A percentile compares a stretch with the other conserved stretches of the same genome.
phyloP scores from a whole-genome alignment of 441 rosid genomes.

The Metrosideros polymorpha region DNA sequence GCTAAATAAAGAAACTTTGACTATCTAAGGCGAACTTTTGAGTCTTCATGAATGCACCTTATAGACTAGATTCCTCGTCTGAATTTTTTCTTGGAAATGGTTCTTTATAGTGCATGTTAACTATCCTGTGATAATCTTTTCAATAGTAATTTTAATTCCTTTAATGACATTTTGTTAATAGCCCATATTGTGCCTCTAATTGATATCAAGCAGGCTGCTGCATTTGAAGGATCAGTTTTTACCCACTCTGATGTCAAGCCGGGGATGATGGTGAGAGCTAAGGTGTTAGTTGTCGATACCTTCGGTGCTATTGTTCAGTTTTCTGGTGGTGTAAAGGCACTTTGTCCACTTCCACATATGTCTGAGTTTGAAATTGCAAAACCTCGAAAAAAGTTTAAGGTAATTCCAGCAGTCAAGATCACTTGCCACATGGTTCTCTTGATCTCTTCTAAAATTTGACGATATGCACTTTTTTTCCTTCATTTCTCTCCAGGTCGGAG shows the following conservation, averaged over 20 bases:
- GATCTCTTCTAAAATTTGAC: constrained; percentile 2
- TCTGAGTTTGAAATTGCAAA: constrained; percentile 88
- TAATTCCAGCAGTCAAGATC: constrained; percentile 12
- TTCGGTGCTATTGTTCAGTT: constrained; percentile 98
- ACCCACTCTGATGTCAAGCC: constrained; percentile 97
- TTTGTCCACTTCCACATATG: constrained; percentile 96
- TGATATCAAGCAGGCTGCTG: constrained; percentile 66
- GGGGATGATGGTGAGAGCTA: constrained; percentile 90
- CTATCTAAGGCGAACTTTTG: not conserved
- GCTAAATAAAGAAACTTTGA: not conserved
- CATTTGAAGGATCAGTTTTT: constrained; percentile 87
- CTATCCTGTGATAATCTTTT: not conserved
- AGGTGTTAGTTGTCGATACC: constrained; percentile 62
- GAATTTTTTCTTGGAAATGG: not conserved
- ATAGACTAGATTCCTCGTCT: not conserved
- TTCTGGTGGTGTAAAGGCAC: constrained; percentile 96
- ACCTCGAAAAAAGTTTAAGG: constrained; percentile 93
- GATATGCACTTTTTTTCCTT: not conserved
- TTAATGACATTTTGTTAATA: not conserved
- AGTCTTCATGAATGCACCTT: not conserved
- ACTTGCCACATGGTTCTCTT: not conserved
- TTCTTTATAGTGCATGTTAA: not conserved
- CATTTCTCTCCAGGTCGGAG: constrained; percentile 64
- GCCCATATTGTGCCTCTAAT: not conserved
- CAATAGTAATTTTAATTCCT: not conserved